Base-by-base conservation (phyloP, 768 basidiomycete genomes). In the Hypsizygus marmoreus region DNA sequence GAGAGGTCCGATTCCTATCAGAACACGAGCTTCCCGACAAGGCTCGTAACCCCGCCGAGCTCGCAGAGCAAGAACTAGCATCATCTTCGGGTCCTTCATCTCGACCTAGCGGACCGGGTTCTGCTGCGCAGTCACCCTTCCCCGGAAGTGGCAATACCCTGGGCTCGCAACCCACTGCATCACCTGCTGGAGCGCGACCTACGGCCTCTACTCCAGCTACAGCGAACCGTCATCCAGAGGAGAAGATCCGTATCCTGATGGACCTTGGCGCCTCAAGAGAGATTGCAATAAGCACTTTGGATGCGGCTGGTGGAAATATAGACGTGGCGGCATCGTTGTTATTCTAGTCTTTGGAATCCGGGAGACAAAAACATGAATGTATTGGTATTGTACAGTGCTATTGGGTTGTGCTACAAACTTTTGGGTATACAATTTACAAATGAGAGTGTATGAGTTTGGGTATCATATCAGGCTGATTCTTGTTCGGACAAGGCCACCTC, bases 1-100 rank as follows among this genome's bases (percentile, higher is more conserved):
- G 91, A 11, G 91, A 97, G 66, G 86, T 99, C 7, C 67, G 68
- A 13, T 99, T 99, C 75, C 72, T 99, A 4, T 65, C 91, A 2
- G 97, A 99, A 69, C 97, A 99, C 64, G 91, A 97, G 67, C 77
- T 99, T 4, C 95, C 95, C 0, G 84, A 85, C 8, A 87, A 88
- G 59, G 88, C 86, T 4, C 79, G 82, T 16, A 67, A 70, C 42
- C 49, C 69, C 29, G 71, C n/a, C n/a, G n/a, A 76, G 11, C 51
- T 48, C 26, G 37, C 49, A 6, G 47, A 42, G 17, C 49, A 65
- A 23, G 34, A 44, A 17, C 49, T 57, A 35, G 62, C 62, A 0
- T 50, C 57, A 0, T 41, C 68, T 5, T 56, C 61, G 2, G 43
- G 57, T 4, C 47, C 47, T 6, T 49, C 60, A 4, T 38, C 65